These are phyloP conservation scores for Phragmites australis DNA, from an alignment of 176 grass and related monocot species.

Conservation along the genomic window DNA sequence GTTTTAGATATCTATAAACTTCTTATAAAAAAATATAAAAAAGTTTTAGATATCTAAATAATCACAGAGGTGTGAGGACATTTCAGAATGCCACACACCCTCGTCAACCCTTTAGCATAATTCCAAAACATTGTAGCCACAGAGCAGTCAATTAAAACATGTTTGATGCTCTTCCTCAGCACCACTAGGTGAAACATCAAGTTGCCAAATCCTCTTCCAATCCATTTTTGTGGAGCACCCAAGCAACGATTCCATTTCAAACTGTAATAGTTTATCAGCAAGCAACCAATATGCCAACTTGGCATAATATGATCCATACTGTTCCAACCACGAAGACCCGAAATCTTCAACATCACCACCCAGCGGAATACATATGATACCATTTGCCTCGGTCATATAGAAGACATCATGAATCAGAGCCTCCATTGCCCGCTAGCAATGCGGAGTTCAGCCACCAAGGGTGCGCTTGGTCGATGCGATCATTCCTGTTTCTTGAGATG, in stretches of 20 bases:
- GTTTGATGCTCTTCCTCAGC: too few species aligned
- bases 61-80: too few species aligned
- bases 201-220: background rate
- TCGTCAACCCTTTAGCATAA: too few species aligned
- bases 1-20: too few species aligned
- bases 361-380: background rate
- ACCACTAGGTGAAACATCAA: background rate
- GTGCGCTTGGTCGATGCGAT: too few species aligned
- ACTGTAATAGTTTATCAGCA: background rate
- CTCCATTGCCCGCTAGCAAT: background rate
- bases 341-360: background rate
- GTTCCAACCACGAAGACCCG: background rate
- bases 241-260: background rate
- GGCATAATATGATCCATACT: background rate
- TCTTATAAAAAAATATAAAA: too few species aligned
- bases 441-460: background rate
- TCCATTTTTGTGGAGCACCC: too few species aligned
- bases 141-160: too few species aligned
- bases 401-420: background rate
- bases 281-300: background rate
- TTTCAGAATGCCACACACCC: too few species aligned
- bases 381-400: background rate
- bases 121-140: too few species aligned
- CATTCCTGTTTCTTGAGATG: too few species aligned
- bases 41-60: too few species aligned